A percentile compares a stretch with the other conserved stretches of the same genome.
phyloP scores from a whole-genome alignment of 169 alveolate genomes.

The Toxoplasma gondii region DNA sequence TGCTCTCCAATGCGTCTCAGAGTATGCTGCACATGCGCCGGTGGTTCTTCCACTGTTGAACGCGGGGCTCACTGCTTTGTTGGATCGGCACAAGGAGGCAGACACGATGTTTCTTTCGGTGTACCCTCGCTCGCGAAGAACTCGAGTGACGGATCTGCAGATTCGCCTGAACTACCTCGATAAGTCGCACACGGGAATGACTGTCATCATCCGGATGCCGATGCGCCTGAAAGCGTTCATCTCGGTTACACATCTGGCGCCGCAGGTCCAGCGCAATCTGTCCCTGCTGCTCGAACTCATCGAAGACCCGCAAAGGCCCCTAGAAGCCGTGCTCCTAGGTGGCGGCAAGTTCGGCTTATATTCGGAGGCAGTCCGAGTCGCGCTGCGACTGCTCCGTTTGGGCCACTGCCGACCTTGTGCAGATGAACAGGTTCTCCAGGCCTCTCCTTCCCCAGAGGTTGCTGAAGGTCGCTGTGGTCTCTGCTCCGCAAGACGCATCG shows the following conservation, averaged over 20 bases:
- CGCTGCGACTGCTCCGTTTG: background rate
- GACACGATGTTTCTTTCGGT: background rate
- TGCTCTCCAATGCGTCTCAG: background rate
- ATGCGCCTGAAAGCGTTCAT: background rate
- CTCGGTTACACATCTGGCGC: background rate
- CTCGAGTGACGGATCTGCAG: background rate
- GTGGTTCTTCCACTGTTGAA: background rate
- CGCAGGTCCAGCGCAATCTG: constrained; percentile 10
- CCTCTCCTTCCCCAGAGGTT: background rate
- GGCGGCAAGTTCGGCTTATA: background rate
- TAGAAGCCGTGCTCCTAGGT: background rate
- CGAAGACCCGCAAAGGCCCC: background rate
- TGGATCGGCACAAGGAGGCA: background rate
- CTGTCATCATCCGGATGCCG: constrained; percentile 12
- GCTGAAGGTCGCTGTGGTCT: constrained; percentile 5
- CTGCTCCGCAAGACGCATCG: background rate
- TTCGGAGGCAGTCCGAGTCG: background rate
- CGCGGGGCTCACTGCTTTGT: background rate
- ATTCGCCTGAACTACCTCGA: background rate
- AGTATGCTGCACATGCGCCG: background rate
- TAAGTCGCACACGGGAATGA: background rate
- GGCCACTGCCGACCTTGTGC: constrained; percentile 28
- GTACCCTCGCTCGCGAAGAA: background rate
- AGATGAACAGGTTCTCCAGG: background rate
- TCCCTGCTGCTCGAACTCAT: background rate